Evolutionary conservation across 164 flowering plant species (phyloP).

Genomic region (Liquidambar formosana): DNA sequence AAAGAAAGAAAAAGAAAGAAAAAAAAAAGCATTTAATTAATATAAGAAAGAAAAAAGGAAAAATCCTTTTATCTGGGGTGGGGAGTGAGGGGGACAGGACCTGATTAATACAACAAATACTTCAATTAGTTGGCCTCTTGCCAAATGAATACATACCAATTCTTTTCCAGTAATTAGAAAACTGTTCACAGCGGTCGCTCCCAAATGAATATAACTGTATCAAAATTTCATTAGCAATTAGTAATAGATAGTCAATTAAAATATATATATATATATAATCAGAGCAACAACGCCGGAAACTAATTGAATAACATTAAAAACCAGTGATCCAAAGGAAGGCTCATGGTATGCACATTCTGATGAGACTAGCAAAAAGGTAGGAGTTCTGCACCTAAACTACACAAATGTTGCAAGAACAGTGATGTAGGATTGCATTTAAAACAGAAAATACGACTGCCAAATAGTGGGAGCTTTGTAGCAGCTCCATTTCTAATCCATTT

Average conservation of each 20-base stretch:
- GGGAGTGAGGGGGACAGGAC: no score
- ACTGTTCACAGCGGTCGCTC: slow-evolving; percentile 64
- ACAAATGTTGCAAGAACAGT: not conserved
- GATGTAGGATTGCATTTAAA: not conserved
- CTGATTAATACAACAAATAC: not conserved
- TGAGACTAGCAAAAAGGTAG: not conserved
- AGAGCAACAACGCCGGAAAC: no score
- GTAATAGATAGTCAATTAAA: no score
- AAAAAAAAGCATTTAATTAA: not conserved
- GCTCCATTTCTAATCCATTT: not conserved
- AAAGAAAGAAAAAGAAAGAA: no score
- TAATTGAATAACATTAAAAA: no score
- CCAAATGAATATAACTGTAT: slow-evolving; percentile 75
- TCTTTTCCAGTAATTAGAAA: slow-evolving; percentile 62
- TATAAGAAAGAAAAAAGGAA: no score
- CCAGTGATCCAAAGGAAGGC: not conserved
- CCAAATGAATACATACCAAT: slow-evolving; percentile 51
- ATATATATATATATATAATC: not conserved
- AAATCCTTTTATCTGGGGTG: no score
- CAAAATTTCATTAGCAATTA: slow-evolving; percentile 8
- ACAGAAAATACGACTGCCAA: not conserved
- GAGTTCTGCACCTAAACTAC: not conserved
- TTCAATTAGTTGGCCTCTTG: not conserved
- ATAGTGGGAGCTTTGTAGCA: not conserved
- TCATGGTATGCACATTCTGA: not conserved